Conservation (phyloP, 225 moss, liverwort and hornwort species). For the Marchantia polymorpha region DNA sequence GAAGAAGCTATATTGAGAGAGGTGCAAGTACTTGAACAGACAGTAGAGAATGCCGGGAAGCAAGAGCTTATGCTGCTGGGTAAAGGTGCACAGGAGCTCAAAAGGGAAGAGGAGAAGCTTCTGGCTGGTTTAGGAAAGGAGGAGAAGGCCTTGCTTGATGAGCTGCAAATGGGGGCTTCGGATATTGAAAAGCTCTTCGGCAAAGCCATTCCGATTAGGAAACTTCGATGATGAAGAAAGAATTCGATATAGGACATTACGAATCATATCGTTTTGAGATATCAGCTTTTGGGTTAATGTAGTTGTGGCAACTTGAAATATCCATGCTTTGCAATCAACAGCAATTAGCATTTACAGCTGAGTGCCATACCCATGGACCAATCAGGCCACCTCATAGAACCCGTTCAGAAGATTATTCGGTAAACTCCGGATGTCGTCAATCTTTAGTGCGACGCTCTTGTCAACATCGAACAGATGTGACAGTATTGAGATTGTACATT, state of each 20-base stretch:
- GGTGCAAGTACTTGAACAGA: constrained; percentile 49
- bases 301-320: too few species aligned
- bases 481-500: constrained; percentile 1
- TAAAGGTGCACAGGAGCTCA: constrained; percentile 41
- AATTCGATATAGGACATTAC: not conserved
- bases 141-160: constrained; percentile 56
- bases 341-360: too few species aligned
- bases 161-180: constrained; percentile 60
- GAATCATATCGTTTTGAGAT: too few species aligned
- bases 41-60: constrained; percentile 39
- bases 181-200: constrained; percentile 74
- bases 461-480: not conserved
- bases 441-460: not conserved
- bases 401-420: too few species aligned
- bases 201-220: constrained; percentile 65
- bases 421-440: too few species aligned
- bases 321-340: too few species aligned
- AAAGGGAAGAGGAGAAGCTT: constrained; percentile 57
- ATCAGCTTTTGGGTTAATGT: too few species aligned
- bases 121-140: constrained; percentile 63
- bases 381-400: too few species aligned
- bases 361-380: too few species aligned
- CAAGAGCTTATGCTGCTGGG: constrained; percentile 40
- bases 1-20: constrained; percentile 54
- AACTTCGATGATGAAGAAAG: constrained; percentile 26